Conservation (phyloP, 2,329 filamentous ascomycete species). For the Cercospora sp. region DNA sequence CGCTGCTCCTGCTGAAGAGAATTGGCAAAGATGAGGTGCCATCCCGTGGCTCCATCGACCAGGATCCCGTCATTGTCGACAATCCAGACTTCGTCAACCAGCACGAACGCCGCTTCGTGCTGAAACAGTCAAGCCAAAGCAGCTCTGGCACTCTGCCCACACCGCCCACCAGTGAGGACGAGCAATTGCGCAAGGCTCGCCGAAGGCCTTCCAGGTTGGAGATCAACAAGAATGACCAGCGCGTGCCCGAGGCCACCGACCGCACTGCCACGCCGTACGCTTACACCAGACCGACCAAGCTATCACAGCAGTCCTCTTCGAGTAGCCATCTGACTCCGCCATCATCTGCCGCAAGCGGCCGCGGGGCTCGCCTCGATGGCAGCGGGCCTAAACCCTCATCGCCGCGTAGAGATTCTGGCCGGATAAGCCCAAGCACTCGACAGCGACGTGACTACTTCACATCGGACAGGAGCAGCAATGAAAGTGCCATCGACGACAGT, state of each 20-base stretch:
- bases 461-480: slow-evolving; percentile 19
- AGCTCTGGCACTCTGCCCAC: slow-evolving; percentile 32
- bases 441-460: slow-evolving; percentile 32
- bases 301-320: slow-evolving; percentile 37
- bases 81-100: slow-evolving; percentile 42
- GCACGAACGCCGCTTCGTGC: slow-evolving; percentile 63
- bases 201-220: slow-evolving; percentile 36
- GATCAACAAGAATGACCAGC: slow-evolving; percentile 40
- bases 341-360: slow-evolving; percentile 20
- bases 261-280: slow-evolving; percentile 50
- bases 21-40: slow-evolving; percentile 56
- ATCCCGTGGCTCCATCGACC: slow-evolving; percentile 65
- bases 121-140: slow-evolving; percentile 18
- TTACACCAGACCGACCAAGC: slow-evolving; percentile 42
- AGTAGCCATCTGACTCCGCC: slow-evolving; percentile 47
- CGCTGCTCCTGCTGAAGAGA: slow-evolving; percentile 38
- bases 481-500: slow-evolving; percentile 33
- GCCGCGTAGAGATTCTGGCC: slow-evolving; percentile 30
- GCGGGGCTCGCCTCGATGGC: slow-evolving; percentile 6
- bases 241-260: slow-evolving; percentile 42
- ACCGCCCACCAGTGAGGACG: slow-evolving; percentile 43
- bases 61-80: slow-evolving; percentile 66
- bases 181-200: slow-evolving; percentile 32
- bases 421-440: slow-evolving; percentile 27
- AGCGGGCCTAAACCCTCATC: slow-evolving; percentile 26